Evolutionary conservation across 495 filamentous ascomycete species (phyloP).

Genomic region (Tetracladium marchalianum): DNA sequence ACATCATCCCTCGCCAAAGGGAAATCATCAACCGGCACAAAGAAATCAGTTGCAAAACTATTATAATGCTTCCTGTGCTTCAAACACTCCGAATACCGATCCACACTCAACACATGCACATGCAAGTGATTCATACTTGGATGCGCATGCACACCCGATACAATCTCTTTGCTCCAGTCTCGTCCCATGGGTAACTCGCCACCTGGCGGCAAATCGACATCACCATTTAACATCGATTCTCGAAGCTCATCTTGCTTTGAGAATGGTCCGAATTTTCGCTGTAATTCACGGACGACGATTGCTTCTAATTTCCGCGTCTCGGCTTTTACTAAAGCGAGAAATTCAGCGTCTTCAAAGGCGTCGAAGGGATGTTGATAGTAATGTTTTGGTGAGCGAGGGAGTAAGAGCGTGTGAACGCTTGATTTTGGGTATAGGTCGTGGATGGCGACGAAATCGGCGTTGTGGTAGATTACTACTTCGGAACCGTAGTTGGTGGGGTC

Average conservation of each 20-base stretch:
- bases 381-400: conserved; percentile 60
- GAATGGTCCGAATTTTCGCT: conserved; percentile 53
- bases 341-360: conserved; percentile 60
- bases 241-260: conserved; percentile 51
- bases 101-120: conserved; percentile 73
- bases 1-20: conserved; percentile 56
- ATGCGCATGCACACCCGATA: conserved; percentile 70
- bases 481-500: conserved; percentile 48
- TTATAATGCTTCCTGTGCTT: conserved; percentile 88
- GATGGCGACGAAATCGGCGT: conserved; percentile 67
- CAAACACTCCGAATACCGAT: conserved; percentile 58
- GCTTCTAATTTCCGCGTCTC: conserved; percentile 51
- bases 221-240: conserved; percentile 46
- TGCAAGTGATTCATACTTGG: conserved; percentile 94
- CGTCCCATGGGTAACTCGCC: conserved; percentile 52
- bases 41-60: conserved; percentile 81
- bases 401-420: conserved; percentile 72
- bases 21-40: conserved; percentile 71
- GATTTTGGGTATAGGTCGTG: conserved; percentile 81
- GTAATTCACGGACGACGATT: conserved; percentile 66
- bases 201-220: conserved; percentile 28
- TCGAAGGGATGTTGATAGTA: conserved; percentile 64
- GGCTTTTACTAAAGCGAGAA: conserved; percentile 51
- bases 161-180: conserved; percentile 70
- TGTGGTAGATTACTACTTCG: conserved; percentile 56